Conservation (phyloP, 306 rosid genomes). For the Dalbergia cochinchinensis region DNA sequence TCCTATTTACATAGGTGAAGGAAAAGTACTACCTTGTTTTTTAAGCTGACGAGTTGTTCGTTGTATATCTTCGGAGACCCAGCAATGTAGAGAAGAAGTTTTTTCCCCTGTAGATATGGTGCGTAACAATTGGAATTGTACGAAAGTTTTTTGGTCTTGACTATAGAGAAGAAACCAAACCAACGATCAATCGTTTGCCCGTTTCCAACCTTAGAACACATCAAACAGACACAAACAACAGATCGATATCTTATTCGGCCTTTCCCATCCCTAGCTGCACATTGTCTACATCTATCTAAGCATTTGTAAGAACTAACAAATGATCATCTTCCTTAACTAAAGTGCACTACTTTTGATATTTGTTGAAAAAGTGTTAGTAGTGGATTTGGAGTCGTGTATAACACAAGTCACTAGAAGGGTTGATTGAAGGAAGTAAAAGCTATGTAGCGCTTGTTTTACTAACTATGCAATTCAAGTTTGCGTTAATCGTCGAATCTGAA, state of each 20-base stretch:
- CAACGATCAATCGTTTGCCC: neutral
- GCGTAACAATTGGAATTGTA: neutral
- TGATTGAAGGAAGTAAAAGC: too few species aligned
- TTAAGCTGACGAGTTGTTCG: conserved; percentile 40
- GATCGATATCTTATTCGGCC: neutral
- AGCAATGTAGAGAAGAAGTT: conserved; percentile 14
- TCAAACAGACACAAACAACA: neutral
- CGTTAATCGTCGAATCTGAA: too few species aligned
- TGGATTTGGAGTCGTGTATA: too few species aligned
- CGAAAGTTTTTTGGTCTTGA: too few species aligned
- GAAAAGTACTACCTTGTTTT: neutral
- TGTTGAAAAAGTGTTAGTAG: too few species aligned
- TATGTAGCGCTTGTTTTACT: too few species aligned
- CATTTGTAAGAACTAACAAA: neutral
- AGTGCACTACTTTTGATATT: too few species aligned
- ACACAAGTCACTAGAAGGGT: too few species aligned
- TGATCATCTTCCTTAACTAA: neutral
- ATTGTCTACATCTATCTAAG: neutral
- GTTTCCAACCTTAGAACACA: too few species aligned
- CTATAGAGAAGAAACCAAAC: neutral
- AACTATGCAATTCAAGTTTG: too few species aligned
- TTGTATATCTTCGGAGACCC: conserved; percentile 39
- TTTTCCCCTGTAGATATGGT: conserved; percentile 19
- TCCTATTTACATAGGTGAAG: neutral
- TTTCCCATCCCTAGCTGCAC: neutral